Base-by-base conservation (phyloP, 2,329 filamentous ascomycete genomes). In the Mycosphaerella sp. region DNA sequence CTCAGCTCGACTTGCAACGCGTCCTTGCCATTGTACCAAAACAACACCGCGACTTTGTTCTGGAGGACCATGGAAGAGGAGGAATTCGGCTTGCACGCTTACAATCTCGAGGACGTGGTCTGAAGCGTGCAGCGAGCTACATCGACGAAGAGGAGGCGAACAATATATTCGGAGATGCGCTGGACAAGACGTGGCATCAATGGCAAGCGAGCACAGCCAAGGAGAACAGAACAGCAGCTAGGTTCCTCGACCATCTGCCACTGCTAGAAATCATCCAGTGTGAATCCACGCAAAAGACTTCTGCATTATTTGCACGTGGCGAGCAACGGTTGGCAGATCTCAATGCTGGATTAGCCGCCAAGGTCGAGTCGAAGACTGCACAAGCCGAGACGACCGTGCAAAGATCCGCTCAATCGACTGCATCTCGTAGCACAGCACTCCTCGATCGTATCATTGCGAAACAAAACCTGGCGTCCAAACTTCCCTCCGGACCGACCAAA, bases 281-380 rank as follows among this genome's bases (percentile, higher is more conserved):
- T 66, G 70, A 75, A 4, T 79, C 80, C 0, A 67, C 71, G 29
- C 54, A 55, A 39, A 80, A 79, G 52, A 74, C 78, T 17, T 78
- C 81, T 10, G 79, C 81, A 1, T 61, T 85, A 5, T 74, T 85
- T 29, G 76, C 78, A 46, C 87, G 84, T 64, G 86, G 86, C 31
- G 84, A 87, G 60, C 80, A 80, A 55, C 80, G 84, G 6, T 75
- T 91, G n/a, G 77, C 82, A 54, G 82, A 86, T 47, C 75, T 91
- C 61, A 87, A 85, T 69, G 81, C 76, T 56, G 61, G 59, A 50
- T 57, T 62, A 26, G 57, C 55, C 60, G 69, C 66, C 1, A 62
- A 59, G 64, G 63, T 45, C 54, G 59, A 42, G 50, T 50, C 43
- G 14, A 54, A 43, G 40, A 29, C 45, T 9, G 32, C 55, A 4